phyloP scores from a whole-genome alignment of 2,329 filamentous ascomycete genomes.

The Aureobasidium namibiae region DNA sequence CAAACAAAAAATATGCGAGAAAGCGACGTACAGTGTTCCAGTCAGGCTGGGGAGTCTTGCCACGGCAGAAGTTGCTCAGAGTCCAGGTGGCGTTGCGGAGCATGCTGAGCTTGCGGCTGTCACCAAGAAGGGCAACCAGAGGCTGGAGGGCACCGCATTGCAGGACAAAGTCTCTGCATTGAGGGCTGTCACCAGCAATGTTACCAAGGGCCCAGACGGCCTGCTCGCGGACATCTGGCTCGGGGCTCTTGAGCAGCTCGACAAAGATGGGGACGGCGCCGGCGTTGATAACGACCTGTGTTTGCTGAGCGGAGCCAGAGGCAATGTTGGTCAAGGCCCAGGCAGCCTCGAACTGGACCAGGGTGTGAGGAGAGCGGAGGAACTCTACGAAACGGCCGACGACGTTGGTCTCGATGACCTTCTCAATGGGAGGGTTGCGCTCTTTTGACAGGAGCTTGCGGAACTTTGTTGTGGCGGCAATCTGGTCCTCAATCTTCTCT shows the following conservation, averaged over 20 bases:
- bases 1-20: conserved; percentile 17
- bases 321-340: conserved; percentile 99
- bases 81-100: conserved; percentile 98
- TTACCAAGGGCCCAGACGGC: conserved; percentile 98
- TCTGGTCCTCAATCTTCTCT: conserved; percentile 95
- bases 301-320: conserved; percentile 92
- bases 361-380: conserved; percentile 90
- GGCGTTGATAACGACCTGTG: conserved; percentile 96
- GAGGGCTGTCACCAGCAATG: conserved; percentile 96
- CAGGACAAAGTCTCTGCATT: conserved; percentile 94
- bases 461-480: conserved; percentile 96
- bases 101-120: conserved; percentile 99
- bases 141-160: conserved; percentile 85
- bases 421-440: conserved; percentile 97
- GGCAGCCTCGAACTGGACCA: conserved; percentile 97
- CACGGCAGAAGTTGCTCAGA: conserved; percentile 98
- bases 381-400: conserved; percentile 98
- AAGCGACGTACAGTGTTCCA: conserved; percentile 77
- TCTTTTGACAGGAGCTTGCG: conserved; percentile 97
- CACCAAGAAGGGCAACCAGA: conserved; percentile 78
- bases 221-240: conserved; percentile 96
- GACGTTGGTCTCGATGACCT: conserved; percentile 98
- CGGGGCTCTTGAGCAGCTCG: conserved; percentile 86
- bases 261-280: conserved; percentile 98
- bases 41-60: conserved; percentile 97